Evolutionary conservation across 805 yeast species (phyloP).

Genomic region (Nakazawaea anatomiae): DNA sequence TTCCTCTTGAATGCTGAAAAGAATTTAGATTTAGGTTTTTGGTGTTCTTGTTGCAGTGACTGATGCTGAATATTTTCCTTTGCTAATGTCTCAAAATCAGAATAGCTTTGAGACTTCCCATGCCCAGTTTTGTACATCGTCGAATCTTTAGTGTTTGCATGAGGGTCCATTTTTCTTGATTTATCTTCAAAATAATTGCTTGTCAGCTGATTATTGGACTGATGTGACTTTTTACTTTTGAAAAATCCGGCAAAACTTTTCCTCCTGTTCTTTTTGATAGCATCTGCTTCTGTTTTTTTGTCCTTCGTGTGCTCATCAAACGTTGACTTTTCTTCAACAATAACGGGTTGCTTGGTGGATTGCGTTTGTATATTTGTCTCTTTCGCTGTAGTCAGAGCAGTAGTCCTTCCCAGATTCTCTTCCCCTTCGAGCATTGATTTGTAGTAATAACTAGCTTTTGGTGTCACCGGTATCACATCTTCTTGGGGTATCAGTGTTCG

Average conservation of each 20-base stretch:
- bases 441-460: background rate
- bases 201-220: background rate
- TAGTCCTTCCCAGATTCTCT: too few species aligned
- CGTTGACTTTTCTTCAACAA: too few species aligned
- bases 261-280: slow-evolving; percentile 11
- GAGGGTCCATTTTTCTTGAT: too few species aligned
- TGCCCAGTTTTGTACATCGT: background rate
- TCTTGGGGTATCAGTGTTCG: too few species aligned
- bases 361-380: too few species aligned
- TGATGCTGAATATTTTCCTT: background rate
- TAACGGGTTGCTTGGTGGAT: too few species aligned
- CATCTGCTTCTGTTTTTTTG: background rate
- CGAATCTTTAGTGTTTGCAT: background rate
- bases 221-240: slow-evolving; percentile 12
- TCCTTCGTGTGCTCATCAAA: too few species aligned
- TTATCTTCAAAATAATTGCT: too few species aligned
- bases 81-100: slow-evolving; percentile 5
- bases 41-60: background rate
- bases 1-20: slow-evolving; percentile 10
- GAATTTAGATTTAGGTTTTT: slow-evolving; percentile 3
- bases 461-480: too few species aligned
- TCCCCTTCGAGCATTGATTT: background rate
- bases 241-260: slow-evolving; percentile 18
- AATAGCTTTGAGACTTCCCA: slow-evolving; percentile 9
- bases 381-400: too few species aligned